phyloP scores from a whole-genome alignment of 805 yeast genomes.

The Ogataea henricii region DNA sequence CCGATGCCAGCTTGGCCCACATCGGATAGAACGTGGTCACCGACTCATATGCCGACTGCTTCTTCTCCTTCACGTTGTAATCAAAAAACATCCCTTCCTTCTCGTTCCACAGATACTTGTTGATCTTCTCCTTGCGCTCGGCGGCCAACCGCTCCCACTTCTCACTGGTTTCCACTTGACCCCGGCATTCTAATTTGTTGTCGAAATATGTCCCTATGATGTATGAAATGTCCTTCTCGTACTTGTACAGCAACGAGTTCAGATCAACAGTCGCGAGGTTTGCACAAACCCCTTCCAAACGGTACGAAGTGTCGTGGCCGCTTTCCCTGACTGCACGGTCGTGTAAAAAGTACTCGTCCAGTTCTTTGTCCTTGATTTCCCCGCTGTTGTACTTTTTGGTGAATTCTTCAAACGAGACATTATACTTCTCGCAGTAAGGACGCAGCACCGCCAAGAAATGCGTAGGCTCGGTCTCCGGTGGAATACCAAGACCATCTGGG shows the following conservation, averaged over 20 bases:
- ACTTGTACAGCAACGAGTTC: constrained; percentile 82
- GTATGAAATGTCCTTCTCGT: constrained; percentile 80
- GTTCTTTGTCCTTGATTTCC: constrained; percentile 67
- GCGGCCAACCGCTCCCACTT: constrained; percentile 67
- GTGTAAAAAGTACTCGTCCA: constrained; percentile 86
- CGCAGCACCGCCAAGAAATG: constrained; percentile 75
- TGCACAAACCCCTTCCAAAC: constrained; percentile 90
- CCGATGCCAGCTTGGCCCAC: constrained; percentile 74
- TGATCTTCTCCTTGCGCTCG: constrained; percentile 54
- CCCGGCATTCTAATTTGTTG: constrained; percentile 46
- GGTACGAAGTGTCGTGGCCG: constrained; percentile 92
- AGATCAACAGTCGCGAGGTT: constrained; percentile 88
- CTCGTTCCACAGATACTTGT: constrained; percentile 83
- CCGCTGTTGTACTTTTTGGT: constrained; percentile 69
- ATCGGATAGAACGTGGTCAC: constrained; percentile 93
- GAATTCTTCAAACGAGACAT: constrained; percentile 60
- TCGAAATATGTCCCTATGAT: constrained; percentile 59
- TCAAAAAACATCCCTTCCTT: constrained; percentile 78
- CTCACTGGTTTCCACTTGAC: constrained; percentile 45
- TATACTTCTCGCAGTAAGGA: constrained; percentile 68
- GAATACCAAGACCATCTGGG: constrained; percentile 90
- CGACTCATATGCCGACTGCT: constrained; percentile 70
- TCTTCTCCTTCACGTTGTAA: constrained; percentile 62
- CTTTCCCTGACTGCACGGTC: constrained; percentile 95
- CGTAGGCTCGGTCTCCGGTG: constrained; percentile 92